Evolutionary conservation across 768 basidiomycete species (phyloP), one percentile per base, ranked within the genome.

Genomic region (Russula earlei): DNA sequence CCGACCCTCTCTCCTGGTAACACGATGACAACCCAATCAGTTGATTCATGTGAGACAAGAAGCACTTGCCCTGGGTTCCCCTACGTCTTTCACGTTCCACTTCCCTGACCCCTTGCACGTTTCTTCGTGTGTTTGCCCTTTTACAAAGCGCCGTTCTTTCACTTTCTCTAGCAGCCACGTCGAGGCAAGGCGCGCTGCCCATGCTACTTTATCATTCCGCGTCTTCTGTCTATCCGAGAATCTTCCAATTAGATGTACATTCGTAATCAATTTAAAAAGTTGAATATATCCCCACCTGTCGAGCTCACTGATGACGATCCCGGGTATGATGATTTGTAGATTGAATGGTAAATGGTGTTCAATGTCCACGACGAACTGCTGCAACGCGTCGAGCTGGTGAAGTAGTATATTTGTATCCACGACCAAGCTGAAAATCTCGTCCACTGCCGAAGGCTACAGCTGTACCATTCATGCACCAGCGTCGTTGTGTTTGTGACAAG

Each of bases 341-440:
- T 85, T 70, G n/a, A 80, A 77, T n/a, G 80, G 64, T 7, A 56
- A 58, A 20, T 70, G 66, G 24, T 66, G 70, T 63, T 83, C 82
- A 34, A 82, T 72, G 65, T 86, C 83, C 11, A 75, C 72, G 41
- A 84, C 79, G 64, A 91, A 86, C 44, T 77, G 75, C 57, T 79
- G 74, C 57, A 91, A 68, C 37, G 79, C 74, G 52, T 82, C 80
- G 56, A 89, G 77, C 58, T 82, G 74, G 64, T 82, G 80, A 62
- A 88, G 68, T 25, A 92, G 72, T 58, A 91, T 78, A 62, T 91
- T 92, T 27, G 89, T 91, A 65, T 92, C 89, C 31, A 89, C 66
- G 15, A 91, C 78, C 49, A 91, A 63, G 61, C 77, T 78, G 17
- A 71, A 69, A 34, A 71, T 65, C 55, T 62, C 40, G 22, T 53